phyloP scores from a whole-genome alignment of 139 green algal genomes.

The Yamagishiella unicocca region DNA sequence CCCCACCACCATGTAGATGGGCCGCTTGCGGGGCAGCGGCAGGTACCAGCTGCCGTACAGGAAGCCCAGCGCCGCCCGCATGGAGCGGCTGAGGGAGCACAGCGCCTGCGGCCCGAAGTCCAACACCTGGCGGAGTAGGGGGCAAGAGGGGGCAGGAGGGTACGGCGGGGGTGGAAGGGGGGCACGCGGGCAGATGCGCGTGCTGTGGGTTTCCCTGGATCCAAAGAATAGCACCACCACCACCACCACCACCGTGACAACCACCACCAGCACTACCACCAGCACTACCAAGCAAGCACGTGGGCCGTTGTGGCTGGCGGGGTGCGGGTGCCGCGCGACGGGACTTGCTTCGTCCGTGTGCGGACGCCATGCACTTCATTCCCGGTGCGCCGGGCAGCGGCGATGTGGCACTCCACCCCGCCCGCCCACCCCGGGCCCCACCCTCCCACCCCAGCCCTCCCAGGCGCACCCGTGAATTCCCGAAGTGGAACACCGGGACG shows the following conservation, averaged over 20 bases:
- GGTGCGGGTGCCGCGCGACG: too few relatives aligned
- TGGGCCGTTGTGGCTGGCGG: too few relatives aligned
- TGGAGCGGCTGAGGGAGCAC: constrained; percentile 33
- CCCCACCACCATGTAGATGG: constrained; percentile 41
- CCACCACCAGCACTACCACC: too few relatives aligned
- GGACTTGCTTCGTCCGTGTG: too few relatives aligned
- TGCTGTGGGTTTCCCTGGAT: background rate
- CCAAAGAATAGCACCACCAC: too few relatives aligned
- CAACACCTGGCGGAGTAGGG: constrained; percentile 22
- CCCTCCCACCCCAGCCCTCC: background rate
- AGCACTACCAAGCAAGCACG: too few relatives aligned
- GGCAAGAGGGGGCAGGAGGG: background rate
- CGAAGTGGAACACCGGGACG: constrained; percentile 64
- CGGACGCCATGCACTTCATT: background rate
- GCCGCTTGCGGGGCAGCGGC: background rate
- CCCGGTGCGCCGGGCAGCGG: background rate
- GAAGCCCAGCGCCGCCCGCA: constrained; percentile 48
- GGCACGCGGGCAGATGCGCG: background rate
- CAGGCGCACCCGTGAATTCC: constrained; percentile 45
- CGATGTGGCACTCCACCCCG: background rate
- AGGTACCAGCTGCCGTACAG: constrained; percentile 50
- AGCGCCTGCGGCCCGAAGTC: constrained; percentile 53
- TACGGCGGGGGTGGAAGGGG: too few relatives aligned
- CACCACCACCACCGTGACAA: too few relatives aligned
- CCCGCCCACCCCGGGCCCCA: background rate